Percentiles rank a stretch among this genome's conserved stretches.
Conservation (phyloP, 768 basidiomycete species). For the Tubosaeta sp. region DNA sequence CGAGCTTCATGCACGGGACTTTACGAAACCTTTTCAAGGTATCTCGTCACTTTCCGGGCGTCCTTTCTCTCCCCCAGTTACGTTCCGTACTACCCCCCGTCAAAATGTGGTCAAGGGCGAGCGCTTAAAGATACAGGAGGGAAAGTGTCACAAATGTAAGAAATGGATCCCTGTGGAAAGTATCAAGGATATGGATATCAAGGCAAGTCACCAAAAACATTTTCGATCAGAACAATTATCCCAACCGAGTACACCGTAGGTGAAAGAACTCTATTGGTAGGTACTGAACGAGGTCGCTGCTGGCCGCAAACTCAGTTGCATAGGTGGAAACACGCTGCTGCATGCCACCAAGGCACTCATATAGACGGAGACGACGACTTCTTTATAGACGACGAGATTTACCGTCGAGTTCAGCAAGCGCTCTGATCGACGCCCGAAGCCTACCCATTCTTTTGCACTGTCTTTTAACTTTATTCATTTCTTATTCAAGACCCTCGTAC, state of each 20-base stretch:
- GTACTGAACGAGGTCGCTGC: constrained; percentile 19
- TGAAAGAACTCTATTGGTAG: constrained; percentile 74
- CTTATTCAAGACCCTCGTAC: constrained; percentile 1
- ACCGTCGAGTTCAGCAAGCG: constrained; percentile 19
- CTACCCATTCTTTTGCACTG: background rate
- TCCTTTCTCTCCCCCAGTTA: constrained; percentile 75
- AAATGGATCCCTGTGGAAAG: constrained; percentile 74
- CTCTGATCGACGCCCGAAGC: constrained; percentile 1
- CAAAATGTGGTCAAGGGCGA: constrained; percentile 54
- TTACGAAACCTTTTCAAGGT: constrained; percentile 38
- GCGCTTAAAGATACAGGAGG: constrained; percentile 55
- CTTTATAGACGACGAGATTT: constrained; percentile 52
- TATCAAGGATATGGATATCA: constrained; percentile 67
- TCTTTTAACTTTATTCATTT: constrained; percentile 9
- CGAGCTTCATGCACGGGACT: background rate
- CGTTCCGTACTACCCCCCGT: constrained; percentile 49
- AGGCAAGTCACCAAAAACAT: constrained; percentile 38
- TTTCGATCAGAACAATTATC: background rate
- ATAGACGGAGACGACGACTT: constrained; percentile 55
- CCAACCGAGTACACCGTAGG: constrained; percentile 34
- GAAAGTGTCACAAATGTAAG: constrained; percentile 72
- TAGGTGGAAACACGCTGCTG: constrained; percentile 83
- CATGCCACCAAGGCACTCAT: constrained; percentile 61
- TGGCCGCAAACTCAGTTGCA: constrained; percentile 5
- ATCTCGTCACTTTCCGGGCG: constrained; percentile 63